A percentile compares a stretch with the other conserved stretches of the same genome.
phyloP scores from a whole-genome alignment of 2,329 filamentous ascomycete genomes.

The Venturia asperata region DNA sequence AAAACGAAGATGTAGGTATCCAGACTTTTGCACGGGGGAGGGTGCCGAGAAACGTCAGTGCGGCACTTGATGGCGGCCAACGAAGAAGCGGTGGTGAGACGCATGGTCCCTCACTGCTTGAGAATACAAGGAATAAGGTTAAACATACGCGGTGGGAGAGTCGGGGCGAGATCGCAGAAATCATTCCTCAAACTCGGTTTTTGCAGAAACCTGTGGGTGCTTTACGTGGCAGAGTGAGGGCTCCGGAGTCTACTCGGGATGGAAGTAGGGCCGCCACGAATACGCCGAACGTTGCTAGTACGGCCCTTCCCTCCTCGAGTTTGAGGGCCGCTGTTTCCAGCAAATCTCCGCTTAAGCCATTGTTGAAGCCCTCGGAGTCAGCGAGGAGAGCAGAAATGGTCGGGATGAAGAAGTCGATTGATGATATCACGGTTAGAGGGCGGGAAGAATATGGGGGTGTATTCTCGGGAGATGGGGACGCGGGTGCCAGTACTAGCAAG shows the following conservation, averaged over 20 bases:
- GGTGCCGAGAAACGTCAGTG: not conserved
- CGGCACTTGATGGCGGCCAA: not conserved
- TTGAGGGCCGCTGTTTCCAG: not conserved
- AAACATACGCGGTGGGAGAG: not conserved
- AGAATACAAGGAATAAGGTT: not conserved
- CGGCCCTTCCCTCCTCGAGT: not conserved
- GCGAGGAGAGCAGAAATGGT: not conserved
- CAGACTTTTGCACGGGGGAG: not conserved
- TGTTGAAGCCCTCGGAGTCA: not conserved
- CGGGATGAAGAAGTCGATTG: not conserved
- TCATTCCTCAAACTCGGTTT: not conserved
- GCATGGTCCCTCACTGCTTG: not conserved
- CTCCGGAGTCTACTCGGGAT: too few species aligned
- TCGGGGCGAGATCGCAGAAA: not conserved
- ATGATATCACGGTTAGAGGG: not conserved
- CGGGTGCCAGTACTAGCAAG: not conserved
- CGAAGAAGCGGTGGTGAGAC: not conserved
- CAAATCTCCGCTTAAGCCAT: not conserved
- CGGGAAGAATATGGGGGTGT: not conserved
- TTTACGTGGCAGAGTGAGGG: not conserved
- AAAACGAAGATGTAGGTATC: conserved; percentile 1
- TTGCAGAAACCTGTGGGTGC: not conserved
- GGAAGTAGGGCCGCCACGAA: too few species aligned
- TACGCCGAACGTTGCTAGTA: too few species aligned
- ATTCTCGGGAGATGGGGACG: too few species aligned